Evolutionary conservation across 176 grass and related monocot genomes (phyloP).

Genomic region (Dactylis glomerata): DNA sequence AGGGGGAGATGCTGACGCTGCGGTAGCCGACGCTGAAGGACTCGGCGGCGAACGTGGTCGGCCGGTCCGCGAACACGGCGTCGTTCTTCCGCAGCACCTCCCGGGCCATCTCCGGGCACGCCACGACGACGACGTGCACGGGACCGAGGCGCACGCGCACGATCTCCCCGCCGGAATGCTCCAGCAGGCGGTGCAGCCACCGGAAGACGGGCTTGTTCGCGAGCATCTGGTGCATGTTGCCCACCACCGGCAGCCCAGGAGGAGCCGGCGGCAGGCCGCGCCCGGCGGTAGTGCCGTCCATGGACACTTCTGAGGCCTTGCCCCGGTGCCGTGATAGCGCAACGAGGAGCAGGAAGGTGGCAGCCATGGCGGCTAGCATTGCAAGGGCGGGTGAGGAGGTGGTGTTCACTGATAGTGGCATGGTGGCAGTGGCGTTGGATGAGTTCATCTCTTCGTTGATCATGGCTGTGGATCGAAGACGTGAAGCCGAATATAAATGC

Average conservation of each 20-base stretch:
- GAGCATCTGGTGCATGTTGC: constrained; percentile 47
- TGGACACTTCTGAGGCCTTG: neutral
- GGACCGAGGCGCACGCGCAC: constrained; percentile 44
- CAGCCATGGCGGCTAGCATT: neutral
- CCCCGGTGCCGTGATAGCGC: neutral
- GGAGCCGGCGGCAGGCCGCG: constrained; percentile 41
- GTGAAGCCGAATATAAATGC: neutral
- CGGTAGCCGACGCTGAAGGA: constrained; percentile 35
- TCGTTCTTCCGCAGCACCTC: constrained; percentile 61
- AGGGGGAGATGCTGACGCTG: constrained; percentile 31
- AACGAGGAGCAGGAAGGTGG: neutral
- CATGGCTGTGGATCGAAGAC: neutral
- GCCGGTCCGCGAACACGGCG: constrained; percentile 45
- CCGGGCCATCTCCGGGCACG: constrained; percentile 34
- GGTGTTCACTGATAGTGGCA: neutral
- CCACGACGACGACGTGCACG: constrained; percentile 40
- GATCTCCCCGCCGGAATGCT: constrained; percentile 27
- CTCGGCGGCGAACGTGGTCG: constrained; percentile 39
- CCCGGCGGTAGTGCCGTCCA: neutral
- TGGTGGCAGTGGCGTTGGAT: neutral
- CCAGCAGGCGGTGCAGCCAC: constrained; percentile 45
- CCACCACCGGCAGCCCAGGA: constrained; percentile 25
- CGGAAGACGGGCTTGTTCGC: constrained; percentile 37
- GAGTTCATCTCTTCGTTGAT: neutral
- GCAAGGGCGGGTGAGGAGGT: neutral